Conservation (phyloP, 805 yeast genomes). For the Metschnikowia corniflorae region DNA sequence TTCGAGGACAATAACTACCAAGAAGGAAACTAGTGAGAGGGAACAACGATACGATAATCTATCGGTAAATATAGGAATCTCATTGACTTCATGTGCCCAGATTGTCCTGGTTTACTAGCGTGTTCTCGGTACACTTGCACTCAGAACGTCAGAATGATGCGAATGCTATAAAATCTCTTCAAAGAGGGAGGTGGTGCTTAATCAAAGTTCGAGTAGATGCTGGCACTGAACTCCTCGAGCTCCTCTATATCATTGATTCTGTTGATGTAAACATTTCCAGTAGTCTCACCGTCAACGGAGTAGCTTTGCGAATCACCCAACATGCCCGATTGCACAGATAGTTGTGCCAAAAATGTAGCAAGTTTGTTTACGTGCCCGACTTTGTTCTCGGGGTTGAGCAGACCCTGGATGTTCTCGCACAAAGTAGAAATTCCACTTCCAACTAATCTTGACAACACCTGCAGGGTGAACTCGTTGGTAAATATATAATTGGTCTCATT, state of each 20-base stretch:
- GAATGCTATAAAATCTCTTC: no score
- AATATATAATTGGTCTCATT: constrained; percentile 46
- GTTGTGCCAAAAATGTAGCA: constrained; percentile 67
- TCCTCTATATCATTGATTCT: constrained; percentile 45
- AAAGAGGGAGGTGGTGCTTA: no score
- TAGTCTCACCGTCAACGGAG: constrained; percentile 23
- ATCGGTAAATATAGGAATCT: no score
- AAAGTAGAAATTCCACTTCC: constrained; percentile 34
- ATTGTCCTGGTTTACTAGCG: no score
- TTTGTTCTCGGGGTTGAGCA: constrained; percentile 21
- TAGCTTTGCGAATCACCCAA: constrained; percentile 44
- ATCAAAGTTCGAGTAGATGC: constrained; percentile 79
- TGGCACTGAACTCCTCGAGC: constrained; percentile 83
- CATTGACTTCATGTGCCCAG: no score
- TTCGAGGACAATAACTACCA: no score
- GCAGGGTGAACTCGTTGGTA: constrained; percentile 27
- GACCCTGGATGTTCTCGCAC: constrained; percentile 28
- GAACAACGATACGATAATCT: no score
- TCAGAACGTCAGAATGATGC: no score
- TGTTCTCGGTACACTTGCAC: no score
- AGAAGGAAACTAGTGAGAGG: no score
- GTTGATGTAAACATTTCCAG: constrained; percentile 39
- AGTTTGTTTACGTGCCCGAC: constrained; percentile 30
- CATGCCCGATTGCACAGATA: constrained; percentile 60
- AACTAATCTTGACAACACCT: constrained; percentile 33